Evolutionary conservation across 108 stramenopile genomes (phyloP).

Genomic region (Pseudonitzschia pungens): DNA sequence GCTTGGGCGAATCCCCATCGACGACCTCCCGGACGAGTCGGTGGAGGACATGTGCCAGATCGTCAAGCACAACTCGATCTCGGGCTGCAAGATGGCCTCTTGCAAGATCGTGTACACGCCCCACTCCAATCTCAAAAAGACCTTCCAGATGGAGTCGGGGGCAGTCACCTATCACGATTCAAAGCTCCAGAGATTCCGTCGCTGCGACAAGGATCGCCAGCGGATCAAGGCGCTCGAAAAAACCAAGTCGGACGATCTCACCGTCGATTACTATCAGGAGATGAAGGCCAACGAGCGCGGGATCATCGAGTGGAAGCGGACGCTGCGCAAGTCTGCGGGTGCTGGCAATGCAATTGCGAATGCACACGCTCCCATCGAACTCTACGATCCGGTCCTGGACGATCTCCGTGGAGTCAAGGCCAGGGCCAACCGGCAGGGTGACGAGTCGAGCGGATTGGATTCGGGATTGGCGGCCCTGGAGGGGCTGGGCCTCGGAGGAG

Average conservation of each 20-base stretch:
- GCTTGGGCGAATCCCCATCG: conserved; percentile 5
- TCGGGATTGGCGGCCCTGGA: conserved; percentile 18
- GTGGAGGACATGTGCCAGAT: conserved; percentile 40
- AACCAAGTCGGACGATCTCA: conserved; percentile 3
- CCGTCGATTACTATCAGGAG: conserved; percentile 20
- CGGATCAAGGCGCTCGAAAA: conserved; percentile 32
- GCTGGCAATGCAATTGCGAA: background rate
- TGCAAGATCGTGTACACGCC: conserved; percentile 30
- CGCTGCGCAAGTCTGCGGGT: background rate
- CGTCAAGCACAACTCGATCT: conserved; percentile 31
- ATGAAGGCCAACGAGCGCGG: conserved; percentile 26
- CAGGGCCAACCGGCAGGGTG: conserved; percentile 24
- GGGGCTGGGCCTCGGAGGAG: conserved; percentile 11
- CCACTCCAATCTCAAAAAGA: conserved; percentile 33
- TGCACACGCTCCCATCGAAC: background rate
- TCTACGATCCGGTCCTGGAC: conserved; percentile 27
- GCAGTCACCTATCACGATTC: conserved; percentile 30
- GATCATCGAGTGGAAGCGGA: conserved; percentile 16
- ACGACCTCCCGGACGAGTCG: conserved; percentile 17
- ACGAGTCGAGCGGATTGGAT: conserved; percentile 22
- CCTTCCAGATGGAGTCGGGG: conserved; percentile 25
- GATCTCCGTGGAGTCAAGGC: conserved; percentile 9
- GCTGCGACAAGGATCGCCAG: conserved; percentile 29
- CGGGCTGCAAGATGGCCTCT: conserved; percentile 25
- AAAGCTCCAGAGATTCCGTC: conserved; percentile 22